phyloP scores from a whole-genome alignment of 2,329 filamentous ascomycete species.

The Fusarium phyllophilum region DNA sequence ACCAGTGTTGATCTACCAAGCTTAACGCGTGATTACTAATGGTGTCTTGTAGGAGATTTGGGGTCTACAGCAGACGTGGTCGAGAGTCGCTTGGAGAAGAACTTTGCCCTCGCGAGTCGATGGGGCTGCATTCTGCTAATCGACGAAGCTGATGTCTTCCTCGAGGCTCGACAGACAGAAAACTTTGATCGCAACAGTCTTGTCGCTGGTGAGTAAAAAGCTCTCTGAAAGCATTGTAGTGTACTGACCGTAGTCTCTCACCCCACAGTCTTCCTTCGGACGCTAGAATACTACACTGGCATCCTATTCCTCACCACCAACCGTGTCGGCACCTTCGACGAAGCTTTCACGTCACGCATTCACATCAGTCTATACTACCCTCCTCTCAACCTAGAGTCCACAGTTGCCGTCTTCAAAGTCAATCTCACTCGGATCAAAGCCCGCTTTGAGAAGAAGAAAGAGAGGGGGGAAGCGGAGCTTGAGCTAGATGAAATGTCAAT shows the following conservation, averaged over 20 bases:
- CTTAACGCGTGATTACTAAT: neutral
- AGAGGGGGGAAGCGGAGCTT: neutral
- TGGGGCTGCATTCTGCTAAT: slow-evolving; percentile 8
- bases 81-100: neutral
- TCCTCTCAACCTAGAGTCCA: neutral
- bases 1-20: neutral
- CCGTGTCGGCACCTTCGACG: neutral
- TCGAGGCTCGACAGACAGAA: neutral
- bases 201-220: neutral
- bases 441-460: neutral
- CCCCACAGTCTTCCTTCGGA: neutral
- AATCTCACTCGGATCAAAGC: neutral
- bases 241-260: fast-evolving
- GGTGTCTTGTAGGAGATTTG: fast-evolving
- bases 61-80: neutral
- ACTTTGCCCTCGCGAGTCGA: neutral
- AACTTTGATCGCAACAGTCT: slow-evolving; percentile 10
- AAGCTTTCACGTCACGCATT: neutral
- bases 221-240: fast-evolving
- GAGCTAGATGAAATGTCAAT: neutral
- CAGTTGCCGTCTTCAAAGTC: fast-evolving
- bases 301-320: neutral
- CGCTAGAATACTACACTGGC: neutral
- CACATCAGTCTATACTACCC: slow-evolving; percentile 6
- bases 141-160: slow-evolving; percentile 2